phyloP scores from a whole-genome alignment of 495 filamentous ascomycete genomes.

The Elaphomyces granulatus region DNA sequence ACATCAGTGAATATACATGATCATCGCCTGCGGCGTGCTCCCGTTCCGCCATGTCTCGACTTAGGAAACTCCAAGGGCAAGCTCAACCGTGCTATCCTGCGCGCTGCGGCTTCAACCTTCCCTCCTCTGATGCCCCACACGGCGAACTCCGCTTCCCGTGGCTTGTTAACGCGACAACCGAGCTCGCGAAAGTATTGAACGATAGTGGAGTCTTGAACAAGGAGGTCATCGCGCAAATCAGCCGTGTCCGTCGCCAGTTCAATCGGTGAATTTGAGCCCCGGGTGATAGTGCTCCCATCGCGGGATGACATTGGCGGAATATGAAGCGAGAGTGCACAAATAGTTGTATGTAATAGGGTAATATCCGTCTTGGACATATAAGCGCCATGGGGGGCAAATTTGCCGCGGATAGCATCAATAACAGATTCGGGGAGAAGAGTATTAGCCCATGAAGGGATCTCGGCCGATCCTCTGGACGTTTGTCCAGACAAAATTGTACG shows the following conservation, averaged over 20 bases:
- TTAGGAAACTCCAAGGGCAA: slow-evolving; percentile 77
- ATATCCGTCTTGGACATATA: slow-evolving; percentile 45
- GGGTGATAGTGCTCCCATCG: slow-evolving; percentile 31
- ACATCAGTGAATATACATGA: neutral
- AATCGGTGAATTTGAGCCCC: slow-evolving; percentile 46
- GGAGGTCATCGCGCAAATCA: slow-evolving; percentile 65
- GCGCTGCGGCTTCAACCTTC: slow-evolving; percentile 44
- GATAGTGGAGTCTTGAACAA: slow-evolving; percentile 48
- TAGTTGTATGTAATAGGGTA: slow-evolving; percentile 52
- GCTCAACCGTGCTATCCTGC: slow-evolving; percentile 52
- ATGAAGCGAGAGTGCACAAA: slow-evolving; percentile 49
- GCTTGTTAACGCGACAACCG: slow-evolving; percentile 43
- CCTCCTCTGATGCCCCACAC: slow-evolving; percentile 35
- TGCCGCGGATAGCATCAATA: slow-evolving; percentile 50
- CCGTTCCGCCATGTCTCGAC: slow-evolving; percentile 32
- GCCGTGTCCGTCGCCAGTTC: slow-evolving; percentile 63
- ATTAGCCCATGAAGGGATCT: neutral
- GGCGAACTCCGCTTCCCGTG: slow-evolving; percentile 28
- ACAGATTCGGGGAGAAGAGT: slow-evolving; percentile 41
- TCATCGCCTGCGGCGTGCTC: neutral
- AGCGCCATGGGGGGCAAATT: slow-evolving; percentile 47
- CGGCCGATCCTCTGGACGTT: neutral
- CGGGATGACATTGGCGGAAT: slow-evolving; percentile 27
- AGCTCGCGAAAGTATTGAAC: slow-evolving; percentile 64
- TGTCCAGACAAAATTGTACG: slow-evolving; percentile 23